These are phyloP conservation scores for Isatis tinctoria DNA, from an alignment of 345 rosid species.

Conservation along the genomic window DNA sequence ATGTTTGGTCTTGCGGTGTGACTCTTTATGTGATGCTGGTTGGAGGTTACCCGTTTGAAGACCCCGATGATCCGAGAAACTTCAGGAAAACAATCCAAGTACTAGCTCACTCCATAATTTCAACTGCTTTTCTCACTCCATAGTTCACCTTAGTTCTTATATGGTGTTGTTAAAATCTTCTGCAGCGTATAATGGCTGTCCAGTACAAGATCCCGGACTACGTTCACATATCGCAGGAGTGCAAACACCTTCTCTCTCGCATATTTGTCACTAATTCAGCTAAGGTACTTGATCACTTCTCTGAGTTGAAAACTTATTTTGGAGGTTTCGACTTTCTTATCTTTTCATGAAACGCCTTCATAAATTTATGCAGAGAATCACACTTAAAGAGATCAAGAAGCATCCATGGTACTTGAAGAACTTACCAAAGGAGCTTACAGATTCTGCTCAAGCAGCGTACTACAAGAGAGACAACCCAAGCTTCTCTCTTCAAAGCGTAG, in stretches of 20 bases:
- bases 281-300: conserved; percentile 41
- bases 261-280: conserved; percentile 72
- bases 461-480: conserved; percentile 70
- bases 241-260: conserved; percentile 75
- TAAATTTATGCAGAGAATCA: conserved; percentile 55
- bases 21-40: conserved; percentile 93
- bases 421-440: conserved; percentile 81
- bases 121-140: background rate
- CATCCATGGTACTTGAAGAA: conserved; percentile 97
- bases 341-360: background rate
- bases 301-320: background rate
- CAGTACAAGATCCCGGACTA: conserved; percentile 88
- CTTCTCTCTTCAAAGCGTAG: conserved; percentile 71
- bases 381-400: conserved; percentile 70
- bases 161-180: background rate
- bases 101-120: background rate
- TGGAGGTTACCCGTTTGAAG: conserved; percentile 95
- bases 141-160: background rate
- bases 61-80: conserved; percentile 80
- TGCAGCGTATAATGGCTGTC: conserved; percentile 85
- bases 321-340: background rate
- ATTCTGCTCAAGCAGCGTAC: conserved; percentile 70
- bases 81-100: conserved; percentile 94
- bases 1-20: conserved; percentile 98
- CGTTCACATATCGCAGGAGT: conserved; percentile 76